These are phyloP conservation scores for Pleurozium schreberi DNA, from an alignment of 225 moss, liverwort and hornwort species.

Conservation along the genomic window DNA sequence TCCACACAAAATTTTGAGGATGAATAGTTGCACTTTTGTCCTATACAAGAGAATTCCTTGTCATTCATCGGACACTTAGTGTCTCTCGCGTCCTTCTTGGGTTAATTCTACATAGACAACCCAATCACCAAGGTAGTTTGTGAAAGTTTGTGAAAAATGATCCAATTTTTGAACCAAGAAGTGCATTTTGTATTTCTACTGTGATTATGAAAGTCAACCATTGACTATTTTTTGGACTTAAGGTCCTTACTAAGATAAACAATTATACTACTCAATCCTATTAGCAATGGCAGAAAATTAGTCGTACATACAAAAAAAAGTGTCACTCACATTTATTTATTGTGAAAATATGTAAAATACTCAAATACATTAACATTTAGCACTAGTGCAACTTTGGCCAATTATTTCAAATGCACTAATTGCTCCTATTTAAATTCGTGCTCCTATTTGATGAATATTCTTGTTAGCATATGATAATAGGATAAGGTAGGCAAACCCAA, in stretches of 20 bases:
- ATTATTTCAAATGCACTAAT: not conserved
- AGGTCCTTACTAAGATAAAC: not conserved
- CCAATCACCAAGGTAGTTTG: not conserved
- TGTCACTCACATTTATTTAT: too few species aligned
- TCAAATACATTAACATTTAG: too few species aligned
- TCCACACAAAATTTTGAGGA: too few species aligned
- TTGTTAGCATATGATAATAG: not conserved
- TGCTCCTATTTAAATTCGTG: not conserved
- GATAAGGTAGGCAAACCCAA: too few species aligned
- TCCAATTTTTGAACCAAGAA: not conserved
- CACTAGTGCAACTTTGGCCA: not conserved
- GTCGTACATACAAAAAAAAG: too few species aligned
- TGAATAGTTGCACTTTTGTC: too few species aligned
- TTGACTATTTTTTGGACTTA: accelerated
- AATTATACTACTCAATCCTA: not conserved
- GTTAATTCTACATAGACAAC: accelerated
- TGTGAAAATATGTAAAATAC: not conserved
- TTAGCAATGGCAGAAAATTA: not conserved
- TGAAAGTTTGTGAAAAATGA: accelerated
- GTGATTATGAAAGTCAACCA: not conserved
- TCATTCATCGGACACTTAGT: too few species aligned
- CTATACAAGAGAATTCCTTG: too few species aligned
- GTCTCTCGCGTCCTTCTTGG: too few species aligned
- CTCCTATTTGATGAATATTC: not conserved
- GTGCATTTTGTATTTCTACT: accelerated